Evolutionary conservation across 2,329 filamentous ascomycete genomes (phyloP).

Genomic region (Exophiala xenobiotica): DNA sequence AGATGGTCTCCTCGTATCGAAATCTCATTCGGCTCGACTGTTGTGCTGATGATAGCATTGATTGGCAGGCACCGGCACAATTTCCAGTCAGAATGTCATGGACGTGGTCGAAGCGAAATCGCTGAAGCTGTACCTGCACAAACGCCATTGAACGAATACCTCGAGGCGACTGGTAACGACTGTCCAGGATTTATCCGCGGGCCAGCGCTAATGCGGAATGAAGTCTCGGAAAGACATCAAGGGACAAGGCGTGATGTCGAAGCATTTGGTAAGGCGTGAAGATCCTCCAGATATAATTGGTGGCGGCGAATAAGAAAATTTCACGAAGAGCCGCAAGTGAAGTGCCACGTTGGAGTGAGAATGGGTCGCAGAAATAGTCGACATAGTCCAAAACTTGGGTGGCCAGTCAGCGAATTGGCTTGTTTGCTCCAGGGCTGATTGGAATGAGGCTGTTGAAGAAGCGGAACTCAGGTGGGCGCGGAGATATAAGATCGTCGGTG

Average conservation of each 20-base stretch:
- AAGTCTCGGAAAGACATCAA: too few relatives aligned
- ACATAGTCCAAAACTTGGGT: neutral
- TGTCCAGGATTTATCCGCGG: neutral
- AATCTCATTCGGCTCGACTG: neutral
- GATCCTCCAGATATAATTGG: slow-evolving; percentile 19
- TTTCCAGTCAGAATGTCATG: neutral
- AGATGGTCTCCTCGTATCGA: neutral
- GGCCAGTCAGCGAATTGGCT: neutral
- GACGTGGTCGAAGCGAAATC: neutral
- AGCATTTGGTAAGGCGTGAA: slow-evolving; percentile 19
- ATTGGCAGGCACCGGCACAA: neutral
- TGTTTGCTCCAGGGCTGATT: slow-evolving; percentile 8
- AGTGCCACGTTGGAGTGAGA: slow-evolving; percentile 18
- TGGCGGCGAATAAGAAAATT: slow-evolving; percentile 16
- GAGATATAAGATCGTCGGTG: neutral
- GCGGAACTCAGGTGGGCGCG: neutral
- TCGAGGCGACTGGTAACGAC: slow-evolving; percentile 1
- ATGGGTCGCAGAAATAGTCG: slow-evolving; percentile 16
- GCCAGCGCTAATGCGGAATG: slow-evolving; percentile 7
- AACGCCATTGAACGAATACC: slow-evolving; percentile 1
- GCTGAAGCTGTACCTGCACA: slow-evolving; percentile 12
- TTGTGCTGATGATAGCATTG: neutral
- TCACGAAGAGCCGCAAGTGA: neutral
- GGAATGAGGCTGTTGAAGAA: neutral
- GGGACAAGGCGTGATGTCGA: neutral